Base-by-base conservation (phyloP, 768 basidiomycete species). In the Kwoniella dejecticola region DNA sequence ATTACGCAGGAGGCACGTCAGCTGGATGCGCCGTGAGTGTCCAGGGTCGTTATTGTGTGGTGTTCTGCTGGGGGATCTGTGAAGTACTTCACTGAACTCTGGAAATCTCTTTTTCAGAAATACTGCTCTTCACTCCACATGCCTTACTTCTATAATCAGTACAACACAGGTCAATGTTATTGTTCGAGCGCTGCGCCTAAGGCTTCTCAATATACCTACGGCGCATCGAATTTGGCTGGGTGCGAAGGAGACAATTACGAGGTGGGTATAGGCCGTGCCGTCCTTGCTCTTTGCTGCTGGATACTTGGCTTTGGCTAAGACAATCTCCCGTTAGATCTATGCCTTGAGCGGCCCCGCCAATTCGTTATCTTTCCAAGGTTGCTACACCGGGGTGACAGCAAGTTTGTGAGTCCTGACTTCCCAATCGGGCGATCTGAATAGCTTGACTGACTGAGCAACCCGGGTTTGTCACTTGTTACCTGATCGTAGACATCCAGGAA, bases 101-200 rank as follows among this genome's bases (percentile, higher is more conserved):
- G 44, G 24, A 10, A n/a, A 1, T 42, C 27, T 12, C 19, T 11
- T 1, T 7, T 50, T 10, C 11, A 50, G 48, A n/a, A 27, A 7
- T 50, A 50, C 29, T 50, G 48, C 19, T 30, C 48, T n/a, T n/a
- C 48, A 4, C 30, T 50, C 17, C 7, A 19, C 24, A 50, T 17
- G 15, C 29, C 48, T 3, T 50, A 50, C 19, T 50, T 50, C 30
- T 50, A 50, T 31, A 50, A 50, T 29, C 48, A 50, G 17, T 50
- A 50, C 24, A 36, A 50, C 19, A 50, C 48, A 4, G 48, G 48
- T 4, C 13, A 11, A 50, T 50, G 48, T 21, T 50, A 50, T 3
- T 50, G 48, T 29, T 50, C 48, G 5, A 31, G 11, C 17, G 48
- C 8, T 24, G 0, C 29, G 6, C 48, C 48, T n/a, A 31, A 30